Percentiles rank a stretch among this genome's conserved stretches.
Evolutionary conservation across 805 yeast species (phyloP).

Genomic region (Candida vartiovaarae): DNA sequence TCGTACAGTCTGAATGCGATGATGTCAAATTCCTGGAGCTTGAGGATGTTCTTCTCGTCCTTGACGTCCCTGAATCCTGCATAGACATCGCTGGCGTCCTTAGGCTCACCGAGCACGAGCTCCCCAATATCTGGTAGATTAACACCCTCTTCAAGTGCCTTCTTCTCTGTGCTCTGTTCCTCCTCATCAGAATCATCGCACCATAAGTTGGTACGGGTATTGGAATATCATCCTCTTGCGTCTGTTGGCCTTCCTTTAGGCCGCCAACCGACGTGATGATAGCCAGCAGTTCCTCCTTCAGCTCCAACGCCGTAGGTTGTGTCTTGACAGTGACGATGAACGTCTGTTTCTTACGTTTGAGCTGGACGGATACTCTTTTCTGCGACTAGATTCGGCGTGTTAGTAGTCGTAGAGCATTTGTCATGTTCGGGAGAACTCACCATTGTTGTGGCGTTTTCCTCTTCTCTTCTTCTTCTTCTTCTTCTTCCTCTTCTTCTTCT

Average conservation of each 20-base stretch:
- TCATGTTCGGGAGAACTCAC: background rate
- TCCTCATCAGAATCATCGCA: conserved; percentile 23
- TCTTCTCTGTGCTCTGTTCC: conserved; percentile 19
- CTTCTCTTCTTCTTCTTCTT: background rate
- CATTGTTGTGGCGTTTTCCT: background rate
- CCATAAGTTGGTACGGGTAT: conserved; percentile 28
- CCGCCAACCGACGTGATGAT: conserved; percentile 47
- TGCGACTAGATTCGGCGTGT: background rate
- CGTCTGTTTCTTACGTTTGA: conserved; percentile 31
- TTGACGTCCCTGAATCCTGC: conserved; percentile 16
- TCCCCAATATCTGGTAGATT: conserved; percentile 10
- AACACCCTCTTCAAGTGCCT: conserved; percentile 5
- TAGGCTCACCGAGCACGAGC: conserved; percentile 15
- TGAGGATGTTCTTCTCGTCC: conserved; percentile 7
- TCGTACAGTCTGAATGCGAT: conserved; percentile 17
- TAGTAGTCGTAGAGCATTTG: too few relatives aligned
- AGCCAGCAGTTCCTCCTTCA: conserved; percentile 27
- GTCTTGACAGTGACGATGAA: conserved; percentile 24
- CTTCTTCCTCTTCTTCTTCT: too few relatives aligned
- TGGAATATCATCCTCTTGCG: conserved; percentile 26
- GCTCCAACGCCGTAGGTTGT: conserved; percentile 17
- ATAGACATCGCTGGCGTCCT: conserved; percentile 14
- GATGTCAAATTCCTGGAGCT: conserved; percentile 11
- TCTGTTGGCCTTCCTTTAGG: conserved; percentile 20
- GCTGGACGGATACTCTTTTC: conserved; percentile 10